These are phyloP conservation scores for Pochonia chlamydosporia DNA, from an alignment of 2,329 filamentous ascomycete species.

Conservation along the genomic window DNA sequence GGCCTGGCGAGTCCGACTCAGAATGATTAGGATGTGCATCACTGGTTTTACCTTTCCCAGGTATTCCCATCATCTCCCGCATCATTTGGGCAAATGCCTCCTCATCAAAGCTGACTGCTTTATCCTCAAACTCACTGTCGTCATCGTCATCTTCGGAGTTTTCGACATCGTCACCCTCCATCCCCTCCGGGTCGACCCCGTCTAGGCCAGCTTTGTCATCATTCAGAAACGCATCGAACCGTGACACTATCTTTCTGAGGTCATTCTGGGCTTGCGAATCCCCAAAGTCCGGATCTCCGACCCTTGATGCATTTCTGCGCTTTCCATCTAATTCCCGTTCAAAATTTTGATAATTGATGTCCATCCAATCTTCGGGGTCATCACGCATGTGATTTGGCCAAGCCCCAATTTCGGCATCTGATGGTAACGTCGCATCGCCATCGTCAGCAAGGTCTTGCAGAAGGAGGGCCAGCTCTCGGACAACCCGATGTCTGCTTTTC, in stretches of 20 bases:
- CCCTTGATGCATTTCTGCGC: conserved; percentile 30
- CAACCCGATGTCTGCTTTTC: conserved; percentile 60
- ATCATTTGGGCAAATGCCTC: conserved; percentile 82
- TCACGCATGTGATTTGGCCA: conserved; percentile 62
- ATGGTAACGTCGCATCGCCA: conserved; percentile 61
- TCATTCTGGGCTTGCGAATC: conserved; percentile 66
- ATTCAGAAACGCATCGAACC: conserved; percentile 89
- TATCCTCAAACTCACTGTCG: conserved; percentile 62
- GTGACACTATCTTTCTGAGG: conserved; percentile 82
- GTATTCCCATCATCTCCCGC: conserved; percentile 81
- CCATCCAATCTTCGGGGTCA: conserved; percentile 85
- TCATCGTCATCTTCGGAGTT: conserved; percentile 43
- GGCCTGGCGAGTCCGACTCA: too few species aligned
- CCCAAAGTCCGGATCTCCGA: conserved; percentile 46
- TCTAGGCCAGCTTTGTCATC: conserved; percentile 77
- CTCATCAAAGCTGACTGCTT: conserved; percentile 76
- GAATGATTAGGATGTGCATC: too few species aligned
- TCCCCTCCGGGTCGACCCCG: conserved; percentile 67
- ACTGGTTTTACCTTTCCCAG: conserved; percentile 13
- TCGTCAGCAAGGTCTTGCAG: conserved; percentile 71
- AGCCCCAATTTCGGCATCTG: conserved; percentile 60
- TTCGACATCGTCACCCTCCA: conserved; percentile 59
- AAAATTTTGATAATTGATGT: conserved; percentile 87
- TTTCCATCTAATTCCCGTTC: conserved; percentile 67
- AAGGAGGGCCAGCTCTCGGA: conserved; percentile 70